These are phyloP conservation scores for Dactylonectria macrodidyma DNA, from an alignment of 2,329 filamentous ascomycete genomes.

Conservation along the genomic window DNA sequence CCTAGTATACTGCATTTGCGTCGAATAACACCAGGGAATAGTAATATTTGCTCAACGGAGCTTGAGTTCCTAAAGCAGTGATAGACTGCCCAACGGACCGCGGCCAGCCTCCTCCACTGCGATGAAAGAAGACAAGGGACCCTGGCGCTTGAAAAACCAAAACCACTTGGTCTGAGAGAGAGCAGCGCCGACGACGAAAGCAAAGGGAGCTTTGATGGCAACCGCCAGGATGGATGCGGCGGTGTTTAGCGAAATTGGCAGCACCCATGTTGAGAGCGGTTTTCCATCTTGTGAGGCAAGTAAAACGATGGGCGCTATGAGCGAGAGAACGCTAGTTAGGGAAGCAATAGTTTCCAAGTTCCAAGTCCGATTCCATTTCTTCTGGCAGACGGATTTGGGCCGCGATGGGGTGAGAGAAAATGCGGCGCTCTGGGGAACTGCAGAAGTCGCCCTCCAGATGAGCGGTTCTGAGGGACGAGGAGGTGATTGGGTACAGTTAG, in stretches of 20 bases:
- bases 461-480: too few species aligned
- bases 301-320: conserved; percentile 3
- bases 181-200: conserved; percentile 5
- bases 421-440: too few species aligned
- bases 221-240: conserved; percentile 13
- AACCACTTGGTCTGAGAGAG: conserved; percentile 17
- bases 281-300: neutral
- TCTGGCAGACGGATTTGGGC: neutral
- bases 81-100: conserved; percentile 10
- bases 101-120: conserved; percentile 24
- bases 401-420: too few species aligned
- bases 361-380: conserved; percentile 1
- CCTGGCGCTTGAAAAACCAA: conserved; percentile 9
- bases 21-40: neutral
- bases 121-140: conserved; percentile 13
- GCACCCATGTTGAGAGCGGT: conserved; percentile 6
- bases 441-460: too few species aligned
- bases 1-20: neutral
- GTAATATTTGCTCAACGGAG: neutral
- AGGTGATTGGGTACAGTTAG: too few species aligned
- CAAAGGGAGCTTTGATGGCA: conserved; percentile 13
- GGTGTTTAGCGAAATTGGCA: conserved; percentile 13
- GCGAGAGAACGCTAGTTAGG: neutral
- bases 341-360: neutral
- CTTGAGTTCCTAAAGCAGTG: conserved; percentile 5